Base-by-base conservation (phyloP, 2,329 filamentous ascomycete species). In the Pestalotiopsis sp. region DNA sequence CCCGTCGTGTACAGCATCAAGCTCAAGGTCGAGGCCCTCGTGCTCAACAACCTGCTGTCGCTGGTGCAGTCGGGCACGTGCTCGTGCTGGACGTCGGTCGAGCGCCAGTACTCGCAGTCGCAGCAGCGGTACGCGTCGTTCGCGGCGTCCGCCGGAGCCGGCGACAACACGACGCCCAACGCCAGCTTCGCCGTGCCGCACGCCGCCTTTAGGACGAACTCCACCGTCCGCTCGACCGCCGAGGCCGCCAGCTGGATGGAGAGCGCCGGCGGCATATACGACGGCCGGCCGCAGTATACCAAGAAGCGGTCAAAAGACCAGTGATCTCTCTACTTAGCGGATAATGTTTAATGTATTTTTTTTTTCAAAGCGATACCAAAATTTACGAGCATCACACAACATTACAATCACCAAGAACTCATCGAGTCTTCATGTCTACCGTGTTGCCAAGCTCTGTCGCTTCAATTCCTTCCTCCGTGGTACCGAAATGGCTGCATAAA, bases 11-110 rank as follows among this genome's bases (percentile, higher is more conserved):
- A 83, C 73, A 79, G 77, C 58, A 74, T 83, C 71, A 84, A 84
- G 70, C 78, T 86, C 55, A 86, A 86, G 68, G 80, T 87, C n/a
- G 87, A 89, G 74, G 83, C 84, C 69, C 83, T 85, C 17, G 83
- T 89, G 55, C 77, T 89, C 10, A 79, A 86, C 35, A 63, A 63
- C 6, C 17, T 63, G 14, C 14, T 63, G n/a, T 63, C 40, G 2
- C 35, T 63, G 17, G 60, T 63, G 13, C 60, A 63, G 39, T 63
- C 60, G 40, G 39, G 60, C 3, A 63, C 60, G 2, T 63, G 60
- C 26, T 24, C 35, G 10, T 63, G 60, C 24, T 63, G 38, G 38
- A 48, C 38, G 10, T 63, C 60, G 38, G 38, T 63, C 10, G 60
- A 63, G 40, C 38, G 24, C n/a, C 38, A 52, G 38, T 63, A 63